Evolutionary conservation across 805 yeast species (phyloP).

Genomic region (Lipomyces chichibuensis): DNA sequence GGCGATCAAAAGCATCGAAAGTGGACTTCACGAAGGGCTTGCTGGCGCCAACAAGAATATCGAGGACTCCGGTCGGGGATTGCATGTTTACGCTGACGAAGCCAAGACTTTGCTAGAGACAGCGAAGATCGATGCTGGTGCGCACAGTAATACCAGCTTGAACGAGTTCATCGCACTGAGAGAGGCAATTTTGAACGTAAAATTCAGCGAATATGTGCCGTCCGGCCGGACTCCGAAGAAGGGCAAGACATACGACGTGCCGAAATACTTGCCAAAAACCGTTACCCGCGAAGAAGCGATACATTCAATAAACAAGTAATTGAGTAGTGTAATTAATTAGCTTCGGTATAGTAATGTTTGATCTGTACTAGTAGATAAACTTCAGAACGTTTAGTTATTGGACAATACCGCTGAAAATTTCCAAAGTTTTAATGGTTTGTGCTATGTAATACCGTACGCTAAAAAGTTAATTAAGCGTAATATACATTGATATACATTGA

Average conservation of each 20-base stretch:
- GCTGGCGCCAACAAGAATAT: slow-evolving; percentile 9
- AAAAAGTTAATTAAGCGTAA: not conserved
- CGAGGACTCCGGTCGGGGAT: slow-evolving; percentile 22
- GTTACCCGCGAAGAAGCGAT: not conserved
- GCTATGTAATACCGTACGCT: not conserved
- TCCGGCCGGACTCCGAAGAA: slow-evolving; percentile 31
- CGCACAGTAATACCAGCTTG: slow-evolving; percentile 6
- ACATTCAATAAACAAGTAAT: not conserved
- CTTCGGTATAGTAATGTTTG: not conserved
- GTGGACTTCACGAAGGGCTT: slow-evolving; percentile 13
- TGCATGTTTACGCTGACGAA: slow-evolving; percentile 25
- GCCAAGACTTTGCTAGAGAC: slow-evolving; percentile 11
- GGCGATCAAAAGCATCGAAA: slow-evolving; percentile 9
- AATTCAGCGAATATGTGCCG: slow-evolving; percentile 16
- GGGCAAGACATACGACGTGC: slow-evolving; percentile 18
- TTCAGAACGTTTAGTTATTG: not conserved
- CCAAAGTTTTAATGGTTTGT: not conserved
- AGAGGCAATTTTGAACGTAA: slow-evolving; percentile 15
- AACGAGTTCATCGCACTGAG: slow-evolving; percentile 20
- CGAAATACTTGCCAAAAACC: slow-evolving; percentile 26
- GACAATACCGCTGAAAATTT: not conserved
- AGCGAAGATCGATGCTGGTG: slow-evolving; percentile 8
- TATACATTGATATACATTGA: not conserved
- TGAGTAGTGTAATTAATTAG: not conserved
- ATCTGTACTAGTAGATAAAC: not conserved